Evolutionary conservation across 1,139 yeast genomes (phyloP), one percentile per base, ranked within the genome.

Genomic region (Diutina neorugosa): DNA sequence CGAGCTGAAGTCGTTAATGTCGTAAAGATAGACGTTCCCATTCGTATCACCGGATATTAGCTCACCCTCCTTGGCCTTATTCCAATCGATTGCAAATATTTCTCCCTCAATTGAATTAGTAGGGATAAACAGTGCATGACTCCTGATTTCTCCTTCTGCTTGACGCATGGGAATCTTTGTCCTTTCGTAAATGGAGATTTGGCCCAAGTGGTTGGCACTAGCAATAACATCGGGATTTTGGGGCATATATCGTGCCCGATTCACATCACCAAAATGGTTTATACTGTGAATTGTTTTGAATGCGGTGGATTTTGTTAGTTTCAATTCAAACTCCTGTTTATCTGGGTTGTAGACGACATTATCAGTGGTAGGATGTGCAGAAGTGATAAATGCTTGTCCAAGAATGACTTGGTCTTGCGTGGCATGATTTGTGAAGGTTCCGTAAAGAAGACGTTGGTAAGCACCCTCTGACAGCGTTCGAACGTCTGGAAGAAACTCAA

Each of bases 401-500:
- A 46, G 27, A 6, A 14, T 16, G 23, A 46, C 14, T 5, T 46
- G 41, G 19, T 46, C 50, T 7, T 27, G 40, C 14, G 20, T 37
- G 4, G 27, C n/a, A 5, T 34, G 37, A 27, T 18, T 53, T 6
- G 60, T 59, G 51, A 52, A 64, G 0, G 70, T 61, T 0, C 66
- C 67, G 14, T 64, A 51, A 2, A 66, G 48, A 3, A 42, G 14
- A 34, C 41, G 31, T 21, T 47, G 48, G 9, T 27, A 4, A 27
- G 48, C 25, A n/a, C 54, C 55, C 23, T 53, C 42, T 4, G 51
- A 42, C 14, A 44, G 53, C 3, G 47, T 52, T 51, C 56, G 54
- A n/a, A 73, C 57, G 58, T 79, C 84, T 1, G 84, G 84, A 54
- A 80, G 74, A 69, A 80, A 79, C 58, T 76, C 80, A 1, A 77